These are phyloP conservation scores for Lactarius indigo DNA, from an alignment of 768 basidiomycete genomes.

Conservation along the genomic window DNA sequence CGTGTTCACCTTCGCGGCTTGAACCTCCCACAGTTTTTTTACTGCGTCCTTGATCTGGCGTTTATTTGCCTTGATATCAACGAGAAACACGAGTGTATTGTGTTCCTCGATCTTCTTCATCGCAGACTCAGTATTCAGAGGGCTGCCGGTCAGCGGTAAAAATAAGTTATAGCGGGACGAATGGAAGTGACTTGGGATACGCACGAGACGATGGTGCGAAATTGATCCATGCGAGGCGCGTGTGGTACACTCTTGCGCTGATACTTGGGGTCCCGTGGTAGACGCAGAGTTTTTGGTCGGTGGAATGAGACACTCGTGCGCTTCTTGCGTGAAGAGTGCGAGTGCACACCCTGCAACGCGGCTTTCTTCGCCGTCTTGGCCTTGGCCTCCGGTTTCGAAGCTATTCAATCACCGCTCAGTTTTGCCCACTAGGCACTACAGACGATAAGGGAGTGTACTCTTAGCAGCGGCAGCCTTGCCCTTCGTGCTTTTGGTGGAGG, in stretches of 20 bases:
- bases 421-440: background rate
- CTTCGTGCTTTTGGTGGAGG: conserved; percentile 66
- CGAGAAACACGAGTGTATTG: conserved; percentile 98
- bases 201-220: conserved; percentile 87
- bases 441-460: conserved; percentile 33
- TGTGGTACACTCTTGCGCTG: conserved; percentile 93
- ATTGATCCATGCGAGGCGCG: conserved; percentile 94
- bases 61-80: conserved; percentile 95
- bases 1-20: conserved; percentile 96
- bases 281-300: conserved; percentile 89
- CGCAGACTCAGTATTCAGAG: conserved; percentile 91
- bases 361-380: conserved; percentile 97
- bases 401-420: background rate
- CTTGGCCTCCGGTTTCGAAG: conserved; percentile 45
- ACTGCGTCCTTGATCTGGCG: conserved; percentile 99
- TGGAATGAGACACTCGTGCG: conserved; percentile 89
- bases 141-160: conserved; percentile 38
- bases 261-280: conserved; percentile 84
- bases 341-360: conserved; percentile 81
- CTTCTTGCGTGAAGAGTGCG: conserved; percentile 73
- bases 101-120: conserved; percentile 99
- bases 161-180: background rate
- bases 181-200: conserved; percentile 32
- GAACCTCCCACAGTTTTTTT: conserved; percentile 98
- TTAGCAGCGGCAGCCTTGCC: conserved; percentile 52